phyloP scores from a whole-genome alignment of 352 stramenopile genomes.

The Phytophthora niederhauseri region DNA sequence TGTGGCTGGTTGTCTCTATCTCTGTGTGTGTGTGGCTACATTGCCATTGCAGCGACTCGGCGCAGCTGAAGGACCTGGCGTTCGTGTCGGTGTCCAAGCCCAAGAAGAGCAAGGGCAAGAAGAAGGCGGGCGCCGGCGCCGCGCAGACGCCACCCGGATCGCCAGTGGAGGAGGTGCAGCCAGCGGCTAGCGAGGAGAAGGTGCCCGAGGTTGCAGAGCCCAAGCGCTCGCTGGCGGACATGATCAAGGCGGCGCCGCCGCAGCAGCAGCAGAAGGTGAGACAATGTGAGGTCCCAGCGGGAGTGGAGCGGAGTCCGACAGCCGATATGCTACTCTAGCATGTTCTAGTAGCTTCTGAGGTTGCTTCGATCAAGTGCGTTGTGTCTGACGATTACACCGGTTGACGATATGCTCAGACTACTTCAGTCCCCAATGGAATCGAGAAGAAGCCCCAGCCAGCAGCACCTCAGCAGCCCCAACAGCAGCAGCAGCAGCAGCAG shows the following conservation, averaged over 20 bases:
- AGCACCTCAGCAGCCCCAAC: conserved; percentile 2
- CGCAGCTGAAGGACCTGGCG: conserved; percentile 72
- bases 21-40: too few relatives aligned
- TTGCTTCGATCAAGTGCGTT: background rate
- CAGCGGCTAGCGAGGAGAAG: conserved; percentile 9
- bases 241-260: conserved; percentile 19
- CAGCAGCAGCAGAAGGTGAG: conserved; percentile 24
- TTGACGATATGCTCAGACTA: conserved; percentile 7
- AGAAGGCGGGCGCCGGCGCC: conserved; percentile 7
- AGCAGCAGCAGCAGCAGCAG: conserved; percentile 14
- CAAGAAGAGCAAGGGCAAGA: conserved; percentile 73
- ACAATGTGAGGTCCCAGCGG: background rate
- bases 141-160: conserved; percentile 18
- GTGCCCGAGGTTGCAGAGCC: conserved; percentile 10
- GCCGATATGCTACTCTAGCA: background rate
- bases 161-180: conserved; percentile 18
- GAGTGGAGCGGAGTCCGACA: background rate
- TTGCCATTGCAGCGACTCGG: conserved; percentile 49
- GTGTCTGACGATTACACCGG: conserved; percentile 12
- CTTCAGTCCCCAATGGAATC: conserved; percentile 9
- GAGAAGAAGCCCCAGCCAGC: conserved; percentile 20
- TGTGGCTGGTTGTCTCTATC: conserved; percentile 4
- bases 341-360: background rate
- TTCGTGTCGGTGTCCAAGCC: conserved; percentile 65
- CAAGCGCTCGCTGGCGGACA: conserved; percentile 15